Conservation (phyloP, 768 basidiomycete genomes). For the Pholiota microspora region DNA sequence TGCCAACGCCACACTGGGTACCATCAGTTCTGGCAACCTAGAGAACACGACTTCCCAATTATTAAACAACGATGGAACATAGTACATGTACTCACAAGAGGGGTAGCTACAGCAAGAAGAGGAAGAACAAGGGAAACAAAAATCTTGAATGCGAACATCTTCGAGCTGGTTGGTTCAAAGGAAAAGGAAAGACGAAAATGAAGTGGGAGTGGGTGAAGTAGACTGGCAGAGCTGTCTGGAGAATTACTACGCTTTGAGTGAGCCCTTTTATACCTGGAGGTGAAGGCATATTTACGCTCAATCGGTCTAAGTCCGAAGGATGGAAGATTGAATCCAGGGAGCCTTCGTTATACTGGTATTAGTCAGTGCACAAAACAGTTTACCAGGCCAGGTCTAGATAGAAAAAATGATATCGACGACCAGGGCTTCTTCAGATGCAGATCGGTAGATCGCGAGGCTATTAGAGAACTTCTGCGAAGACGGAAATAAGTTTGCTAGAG, state of each 20-base stretch:
- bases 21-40: constrained; percentile 18
- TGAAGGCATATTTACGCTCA: neutral
- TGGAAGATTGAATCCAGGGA: neutral
- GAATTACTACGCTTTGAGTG: neutral
- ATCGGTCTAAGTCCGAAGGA: neutral
- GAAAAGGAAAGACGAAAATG: too few species aligned
- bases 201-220: neutral
- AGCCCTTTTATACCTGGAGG: constrained; percentile 5
- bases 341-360: too few species aligned
- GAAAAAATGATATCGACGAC: neutral
- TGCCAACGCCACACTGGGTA: constrained; percentile 20
- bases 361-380: neutral
- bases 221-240: constrained; percentile 15
- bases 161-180: neutral
- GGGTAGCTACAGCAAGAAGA: constrained; percentile 21
- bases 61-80: neutral
- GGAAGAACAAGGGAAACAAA: constrained; percentile 24
- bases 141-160: constrained; percentile 21
- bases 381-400: neutral
- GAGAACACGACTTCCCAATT: neutral
- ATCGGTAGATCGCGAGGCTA: constrained; percentile 3
- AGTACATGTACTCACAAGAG: constrained; percentile 18
- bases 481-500: neutral
- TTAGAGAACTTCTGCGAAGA: neutral
- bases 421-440: neutral